Conservation (phyloP, 805 yeast genomes). For the Priceomyces carsonii region DNA sequence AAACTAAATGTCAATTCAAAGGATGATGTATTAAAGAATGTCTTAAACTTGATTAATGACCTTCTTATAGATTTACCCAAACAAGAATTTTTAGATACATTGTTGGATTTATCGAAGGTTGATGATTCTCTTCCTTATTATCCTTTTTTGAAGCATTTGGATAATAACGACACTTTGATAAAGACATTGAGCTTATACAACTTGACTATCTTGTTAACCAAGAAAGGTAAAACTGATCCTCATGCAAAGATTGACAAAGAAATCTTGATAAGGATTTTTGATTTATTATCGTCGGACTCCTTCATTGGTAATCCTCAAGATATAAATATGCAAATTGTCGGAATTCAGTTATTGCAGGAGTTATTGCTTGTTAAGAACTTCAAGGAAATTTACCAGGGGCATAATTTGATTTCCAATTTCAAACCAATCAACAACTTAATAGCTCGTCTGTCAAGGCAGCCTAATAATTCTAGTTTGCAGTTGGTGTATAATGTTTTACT, state of each 20-base stretch:
- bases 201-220: conserved; percentile 48
- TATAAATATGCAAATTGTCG: conserved; percentile 55
- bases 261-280: conserved; percentile 39
- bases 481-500: conserved; percentile 79
- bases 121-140: conserved; percentile 52
- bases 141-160: conserved; percentile 54
- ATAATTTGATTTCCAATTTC: conserved; percentile 35
- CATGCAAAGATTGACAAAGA: conserved; percentile 34
- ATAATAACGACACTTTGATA: conserved; percentile 56
- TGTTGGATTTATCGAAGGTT: conserved; percentile 42
- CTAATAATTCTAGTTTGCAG: conserved; percentile 61
- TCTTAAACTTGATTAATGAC: conserved; percentile 63
- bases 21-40: conserved; percentile 66
- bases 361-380: conserved; percentile 55
- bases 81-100: conserved; percentile 34
- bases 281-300: conserved; percentile 28
- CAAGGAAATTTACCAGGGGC: conserved; percentile 49
- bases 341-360: conserved; percentile 63
- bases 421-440: conserved; percentile 32
- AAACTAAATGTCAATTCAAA: conserved; percentile 45
- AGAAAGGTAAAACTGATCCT: conserved; percentile 19
- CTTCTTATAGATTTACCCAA: conserved; percentile 42
- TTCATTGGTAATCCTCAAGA: conserved; percentile 34
- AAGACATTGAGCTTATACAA: conserved; percentile 57
- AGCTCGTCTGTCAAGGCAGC: conserved; percentile 29